These are phyloP conservation scores for Xylaria arbuscula DNA, from an alignment of 2,329 filamentous ascomycete genomes.

Conservation along the genomic window DNA sequence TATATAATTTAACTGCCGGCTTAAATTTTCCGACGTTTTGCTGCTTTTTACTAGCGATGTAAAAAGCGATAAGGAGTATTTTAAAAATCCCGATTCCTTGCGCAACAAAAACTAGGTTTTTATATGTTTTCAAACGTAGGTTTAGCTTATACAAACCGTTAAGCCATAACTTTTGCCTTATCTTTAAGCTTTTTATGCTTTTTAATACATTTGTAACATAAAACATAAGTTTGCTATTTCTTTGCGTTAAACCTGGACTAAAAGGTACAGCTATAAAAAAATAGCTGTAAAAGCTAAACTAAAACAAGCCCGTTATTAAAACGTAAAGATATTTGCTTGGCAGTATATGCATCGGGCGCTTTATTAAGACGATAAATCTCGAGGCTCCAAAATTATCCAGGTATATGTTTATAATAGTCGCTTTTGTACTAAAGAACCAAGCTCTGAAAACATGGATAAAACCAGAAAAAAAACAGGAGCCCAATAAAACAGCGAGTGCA, in stretches of 20 bases:
- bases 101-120: no score
- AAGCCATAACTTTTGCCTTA: slow-evolving; percentile 6
- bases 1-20: not conserved
- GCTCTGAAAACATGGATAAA: not conserved
- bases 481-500: not conserved
- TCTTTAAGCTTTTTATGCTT: slow-evolving; percentile 2
- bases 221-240: slow-evolving; percentile 13
- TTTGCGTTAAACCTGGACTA: not conserved
- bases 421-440: slow-evolving; percentile 7
- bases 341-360: not conserved
- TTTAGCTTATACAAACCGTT: slow-evolving; percentile 3
- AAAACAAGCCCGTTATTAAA: slow-evolving; percentile 2
- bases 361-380: not conserved
- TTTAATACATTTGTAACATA: slow-evolving; percentile 8
- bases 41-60: slow-evolving; percentile 5
- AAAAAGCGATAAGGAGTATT: slow-evolving; percentile 11
- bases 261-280: slow-evolving; percentile 5
- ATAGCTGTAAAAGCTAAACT: slow-evolving; percentile 7
- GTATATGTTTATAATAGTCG: not conserved
- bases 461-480: not conserved
- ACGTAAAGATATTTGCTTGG: slow-evolving; percentile 7
- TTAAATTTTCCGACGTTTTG: not conserved
- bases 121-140: slow-evolving; percentile 1
- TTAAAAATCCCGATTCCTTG: slow-evolving; percentile 5
- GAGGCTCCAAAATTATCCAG: slow-evolving; percentile 6